Conservation (phyloP, 2,329 filamentous ascomycete species). For the Lecanoromycetidae sp. region DNA sequence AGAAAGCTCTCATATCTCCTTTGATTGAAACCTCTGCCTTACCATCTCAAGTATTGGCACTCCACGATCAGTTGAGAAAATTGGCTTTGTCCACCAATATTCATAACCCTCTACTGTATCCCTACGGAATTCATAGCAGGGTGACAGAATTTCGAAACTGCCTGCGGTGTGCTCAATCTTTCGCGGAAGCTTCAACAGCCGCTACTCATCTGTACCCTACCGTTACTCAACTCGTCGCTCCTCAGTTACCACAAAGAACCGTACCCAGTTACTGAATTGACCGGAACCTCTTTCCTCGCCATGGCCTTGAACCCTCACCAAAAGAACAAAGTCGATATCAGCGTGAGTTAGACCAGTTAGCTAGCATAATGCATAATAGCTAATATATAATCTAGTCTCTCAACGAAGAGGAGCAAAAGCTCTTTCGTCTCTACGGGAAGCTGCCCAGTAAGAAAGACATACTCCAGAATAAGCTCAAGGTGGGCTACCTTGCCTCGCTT, state of each 20-base stretch:
- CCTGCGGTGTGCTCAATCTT: too few relatives aligned
- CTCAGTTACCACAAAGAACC: neutral
- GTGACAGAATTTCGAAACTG: too few relatives aligned
- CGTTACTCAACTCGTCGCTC: too few relatives aligned
- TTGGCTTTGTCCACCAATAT: too few relatives aligned
- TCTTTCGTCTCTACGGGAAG: slow-evolving; percentile 96
- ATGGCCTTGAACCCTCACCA: slow-evolving; percentile 78
- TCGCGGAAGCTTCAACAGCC: too few relatives aligned
- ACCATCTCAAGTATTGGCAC: neutral
- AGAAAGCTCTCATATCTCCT: neutral
- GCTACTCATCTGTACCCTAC: too few relatives aligned
- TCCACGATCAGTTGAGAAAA: too few relatives aligned
- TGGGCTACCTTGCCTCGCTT: slow-evolving; percentile 23
- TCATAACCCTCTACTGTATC: neutral
- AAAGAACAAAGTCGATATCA: slow-evolving; percentile 97
- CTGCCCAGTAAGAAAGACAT: slow-evolving; percentile 92
- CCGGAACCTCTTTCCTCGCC: too few relatives aligned
- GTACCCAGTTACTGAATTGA: neutral
- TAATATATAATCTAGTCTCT: slow-evolving; percentile 52
- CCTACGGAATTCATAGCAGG: too few relatives aligned
- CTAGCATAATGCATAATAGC: slow-evolving; percentile 8
- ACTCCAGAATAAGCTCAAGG: slow-evolving; percentile 93
- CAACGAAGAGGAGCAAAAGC: slow-evolving; percentile 85
- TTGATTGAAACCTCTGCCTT: neutral
- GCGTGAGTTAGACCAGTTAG: slow-evolving; percentile 48